Evolutionary conservation across 352 stramenopile species (phyloP).

Genomic region (Globisporangium cylindrosporum): DNA sequence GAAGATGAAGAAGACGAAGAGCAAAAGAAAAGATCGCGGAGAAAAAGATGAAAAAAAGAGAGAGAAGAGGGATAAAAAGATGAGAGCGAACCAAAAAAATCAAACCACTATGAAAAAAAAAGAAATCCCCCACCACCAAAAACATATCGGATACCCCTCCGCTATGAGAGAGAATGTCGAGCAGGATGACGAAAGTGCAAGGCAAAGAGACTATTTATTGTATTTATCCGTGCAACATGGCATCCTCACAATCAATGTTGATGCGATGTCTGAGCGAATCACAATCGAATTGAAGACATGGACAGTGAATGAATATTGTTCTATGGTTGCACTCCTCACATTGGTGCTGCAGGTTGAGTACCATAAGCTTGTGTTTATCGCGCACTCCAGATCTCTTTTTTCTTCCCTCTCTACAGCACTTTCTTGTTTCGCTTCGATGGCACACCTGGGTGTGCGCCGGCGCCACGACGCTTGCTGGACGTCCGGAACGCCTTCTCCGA

Average conservation of each 20-base stretch:
- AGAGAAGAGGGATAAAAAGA: constrained; percentile 27
- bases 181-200: neutral
- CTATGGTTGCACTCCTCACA: neutral
- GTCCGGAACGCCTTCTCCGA: constrained; percentile 48
- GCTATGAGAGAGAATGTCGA: neutral
- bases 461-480: constrained; percentile 42
- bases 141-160: neutral
- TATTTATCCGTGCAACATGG: neutral
- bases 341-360: neutral
- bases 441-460: constrained; percentile 23
- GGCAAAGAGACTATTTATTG: constrained; percentile 1
- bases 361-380: too few relatives aligned
- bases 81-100: constrained; percentile 18
- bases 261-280: neutral
- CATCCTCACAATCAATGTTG: neutral
- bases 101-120: constrained; percentile 25
- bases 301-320: neutral
- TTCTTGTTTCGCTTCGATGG: constrained; percentile 65
- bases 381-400: neutral
- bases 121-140: constrained; percentile 11
- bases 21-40: constrained; percentile 15
- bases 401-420: constrained; percentile 28
- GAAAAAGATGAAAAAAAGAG: constrained; percentile 26
- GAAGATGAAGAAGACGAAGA: constrained; percentile 14
- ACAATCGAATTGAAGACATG: too few relatives aligned